A percentile compares a stretch with the other conserved stretches of the same genome.
Conservation (phyloP, 345 rosid species). For the Heritiera fomes region DNA sequence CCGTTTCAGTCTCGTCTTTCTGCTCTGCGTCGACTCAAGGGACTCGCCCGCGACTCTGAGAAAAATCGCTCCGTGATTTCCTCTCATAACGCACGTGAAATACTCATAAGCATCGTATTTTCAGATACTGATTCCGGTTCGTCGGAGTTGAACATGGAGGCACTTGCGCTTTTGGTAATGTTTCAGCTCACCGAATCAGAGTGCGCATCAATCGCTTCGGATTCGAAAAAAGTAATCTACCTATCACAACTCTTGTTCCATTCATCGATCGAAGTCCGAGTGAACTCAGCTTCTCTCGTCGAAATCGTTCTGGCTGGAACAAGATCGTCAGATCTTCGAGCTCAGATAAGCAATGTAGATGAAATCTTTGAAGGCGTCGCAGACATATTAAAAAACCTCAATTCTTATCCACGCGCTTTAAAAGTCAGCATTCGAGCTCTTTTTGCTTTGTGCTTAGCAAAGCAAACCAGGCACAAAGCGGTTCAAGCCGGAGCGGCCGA, state of each 20-base stretch:
- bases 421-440: conserved; percentile 78
- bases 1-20: conserved; percentile 58
- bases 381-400: conserved; percentile 50
- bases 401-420: conserved; percentile 60
- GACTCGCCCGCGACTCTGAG: conserved; percentile 87
- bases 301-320: conserved; percentile 78
- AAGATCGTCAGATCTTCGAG: conserved; percentile 62
- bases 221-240: conserved; percentile 42
- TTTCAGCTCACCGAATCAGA: conserved; percentile 70
- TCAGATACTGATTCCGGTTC: conserved; percentile 33
- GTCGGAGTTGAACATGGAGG: conserved; percentile 58
- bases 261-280: conserved; percentile 62
- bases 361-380: conserved; percentile 77
- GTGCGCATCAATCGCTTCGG: conserved; percentile 58
- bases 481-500: conserved; percentile 75
- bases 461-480: conserved; percentile 79
- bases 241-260: conserved; percentile 56
- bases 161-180: conserved; percentile 63
- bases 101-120: conserved; percentile 49
- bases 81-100: conserved; percentile 54
- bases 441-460: conserved; percentile 78
- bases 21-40: conserved; percentile 74
- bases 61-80: conserved; percentile 71
- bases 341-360: conserved; percentile 51
- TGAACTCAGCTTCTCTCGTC: conserved; percentile 73